Percentiles rank a stretch among this genome's conserved stretches.
Conservation (phyloP, 1,284 basidiomycete species). For the Schizophyllum commune region DNA sequence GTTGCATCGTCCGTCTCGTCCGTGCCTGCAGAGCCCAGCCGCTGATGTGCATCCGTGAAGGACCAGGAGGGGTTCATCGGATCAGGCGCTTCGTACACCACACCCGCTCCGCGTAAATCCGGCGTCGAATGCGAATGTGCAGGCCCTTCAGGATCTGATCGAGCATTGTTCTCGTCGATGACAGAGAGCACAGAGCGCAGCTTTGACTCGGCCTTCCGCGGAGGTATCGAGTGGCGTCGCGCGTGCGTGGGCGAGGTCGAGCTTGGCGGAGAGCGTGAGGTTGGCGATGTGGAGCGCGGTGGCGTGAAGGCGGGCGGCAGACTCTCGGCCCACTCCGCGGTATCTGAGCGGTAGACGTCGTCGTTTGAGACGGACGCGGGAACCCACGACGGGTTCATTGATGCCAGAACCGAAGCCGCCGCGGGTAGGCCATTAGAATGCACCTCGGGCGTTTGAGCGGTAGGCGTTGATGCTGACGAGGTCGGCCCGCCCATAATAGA, state of each 20-base stretch:
- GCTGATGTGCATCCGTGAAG: constrained; percentile 34
- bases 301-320: constrained; percentile 34
- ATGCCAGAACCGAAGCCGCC: constrained; percentile 8
- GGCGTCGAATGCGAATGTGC: constrained; percentile 13
- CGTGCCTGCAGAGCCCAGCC: constrained; percentile 23
- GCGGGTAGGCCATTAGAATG: constrained; percentile 22
- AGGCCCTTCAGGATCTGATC: constrained; percentile 13
- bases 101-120: constrained; percentile 8
- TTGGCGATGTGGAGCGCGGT: constrained; percentile 39
- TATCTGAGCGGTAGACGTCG: constrained; percentile 32
- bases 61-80: constrained; percentile 27
- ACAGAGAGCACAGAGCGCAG: constrained; percentile 56
- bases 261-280: constrained; percentile 8
- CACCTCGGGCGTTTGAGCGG: constrained; percentile 35
- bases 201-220: constrained; percentile 59
- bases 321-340: constrained; percentile 44
- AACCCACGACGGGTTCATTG: constrained; percentile 19
- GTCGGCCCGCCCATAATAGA: constrained; percentile 62
- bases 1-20: constrained; percentile 27
- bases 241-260: constrained; percentile 6
- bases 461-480: constrained; percentile 38
- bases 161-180: constrained; percentile 48
- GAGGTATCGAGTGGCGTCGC: constrained; percentile 19
- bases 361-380: constrained; percentile 25
- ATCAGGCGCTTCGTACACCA: constrained; percentile 1